Percentiles rank a stretch among this genome's conserved stretches.
These are phyloP conservation scores for Globisporangium megalacanthum DNA, from an alignment of 352 stramenopile genomes.

Conservation along the genomic window DNA sequence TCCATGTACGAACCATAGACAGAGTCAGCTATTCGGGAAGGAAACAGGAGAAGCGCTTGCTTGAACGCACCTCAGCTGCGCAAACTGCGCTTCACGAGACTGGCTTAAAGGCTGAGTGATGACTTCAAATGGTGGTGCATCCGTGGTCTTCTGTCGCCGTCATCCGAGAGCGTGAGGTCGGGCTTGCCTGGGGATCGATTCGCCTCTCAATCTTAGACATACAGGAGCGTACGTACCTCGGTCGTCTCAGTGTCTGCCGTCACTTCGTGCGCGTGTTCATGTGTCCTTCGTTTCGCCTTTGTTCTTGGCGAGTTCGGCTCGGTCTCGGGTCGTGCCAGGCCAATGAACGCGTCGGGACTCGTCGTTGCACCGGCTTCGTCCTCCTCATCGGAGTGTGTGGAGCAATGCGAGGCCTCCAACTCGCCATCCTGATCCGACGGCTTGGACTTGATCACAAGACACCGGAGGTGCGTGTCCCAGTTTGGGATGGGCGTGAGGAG, in stretches of 20 bases:
- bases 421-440: slow-evolving; percentile 7
- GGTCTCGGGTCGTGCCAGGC: background rate
- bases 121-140: background rate
- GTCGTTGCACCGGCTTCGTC: background rate
- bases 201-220: too few relatives aligned
- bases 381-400: background rate
- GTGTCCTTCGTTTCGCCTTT: background rate
- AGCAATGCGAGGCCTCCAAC: slow-evolving; percentile 1
- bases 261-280: background rate
- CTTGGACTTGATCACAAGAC: slow-evolving; percentile 46
- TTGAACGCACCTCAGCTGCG: slow-evolving; percentile 7
- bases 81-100: slow-evolving; percentile 5
- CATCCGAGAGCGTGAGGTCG: background rate
- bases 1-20: background rate
- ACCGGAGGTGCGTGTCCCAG: slow-evolving; percentile 35
- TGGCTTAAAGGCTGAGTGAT: background rate
- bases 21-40: background rate
- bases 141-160: background rate
- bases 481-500: slow-evolving; percentile 44
- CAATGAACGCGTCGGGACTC: background rate
- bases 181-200: too few relatives aligned
- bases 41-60: background rate
- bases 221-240: background rate
- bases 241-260: background rate
- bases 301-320: slow-evolving; percentile 5